Percentiles rank a stretch among this genome's conserved stretches.
phyloP scores from a whole-genome alignment of 495 filamentous ascomycete species.

The Penicillium coprophilum region DNA sequence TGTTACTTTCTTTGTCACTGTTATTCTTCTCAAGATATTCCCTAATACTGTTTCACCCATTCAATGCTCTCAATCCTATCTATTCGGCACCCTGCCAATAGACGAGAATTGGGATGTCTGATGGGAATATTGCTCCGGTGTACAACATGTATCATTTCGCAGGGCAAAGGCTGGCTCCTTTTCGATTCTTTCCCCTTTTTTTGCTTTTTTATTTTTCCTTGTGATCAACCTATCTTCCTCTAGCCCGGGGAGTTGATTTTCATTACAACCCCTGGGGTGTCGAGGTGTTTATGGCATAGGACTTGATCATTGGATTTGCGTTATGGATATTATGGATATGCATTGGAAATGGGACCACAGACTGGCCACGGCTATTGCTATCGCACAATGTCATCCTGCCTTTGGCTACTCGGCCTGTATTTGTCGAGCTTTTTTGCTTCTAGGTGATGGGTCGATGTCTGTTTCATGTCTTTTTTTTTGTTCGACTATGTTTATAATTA shows the following conservation, averaged over 20 bases:
- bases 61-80: no score
- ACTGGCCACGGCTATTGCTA: no score
- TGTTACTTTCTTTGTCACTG: slow-evolving; percentile 23
- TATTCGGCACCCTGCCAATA: neutral
- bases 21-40: slow-evolving; percentile 24
- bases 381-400: no score
- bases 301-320: no score
- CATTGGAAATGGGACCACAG: no score
- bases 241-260: no score
- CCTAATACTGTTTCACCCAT: slow-evolving; percentile 18
- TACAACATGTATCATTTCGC: slow-evolving; percentile 10
- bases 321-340: no score
- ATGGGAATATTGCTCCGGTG: slow-evolving; percentile 1
- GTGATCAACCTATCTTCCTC: neutral
- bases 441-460: no score
- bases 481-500: slow-evolving; percentile 9
- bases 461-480: neutral
- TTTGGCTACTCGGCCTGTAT: no score
- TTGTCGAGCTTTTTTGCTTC: no score
- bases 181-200: neutral
- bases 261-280: no score
- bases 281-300: no score
- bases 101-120: neutral
- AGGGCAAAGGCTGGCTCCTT: slow-evolving; percentile 17
- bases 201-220: neutral